Evolutionary conservation across 2,329 filamentous ascomycete species (phyloP).

Genomic region (Nothomitra cinnamomea): DNA sequence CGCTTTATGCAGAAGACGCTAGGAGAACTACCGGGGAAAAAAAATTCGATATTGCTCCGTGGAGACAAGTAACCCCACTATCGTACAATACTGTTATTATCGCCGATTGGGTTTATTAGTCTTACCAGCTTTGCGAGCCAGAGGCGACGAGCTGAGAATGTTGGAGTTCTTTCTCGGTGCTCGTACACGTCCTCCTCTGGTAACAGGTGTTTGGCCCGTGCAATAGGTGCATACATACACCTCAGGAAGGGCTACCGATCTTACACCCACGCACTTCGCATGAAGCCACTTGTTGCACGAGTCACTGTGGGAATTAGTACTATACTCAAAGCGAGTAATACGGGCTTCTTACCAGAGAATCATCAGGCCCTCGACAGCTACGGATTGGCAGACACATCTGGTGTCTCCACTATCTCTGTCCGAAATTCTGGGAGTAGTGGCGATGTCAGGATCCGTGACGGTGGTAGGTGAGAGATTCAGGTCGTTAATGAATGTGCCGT

Average conservation of each 20-base stretch:
- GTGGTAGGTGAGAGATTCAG: conserved; percentile 4
- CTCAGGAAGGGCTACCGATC: neutral
- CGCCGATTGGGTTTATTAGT: neutral
- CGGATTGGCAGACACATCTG: neutral
- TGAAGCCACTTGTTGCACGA: conserved; percentile 6
- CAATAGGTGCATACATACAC: conserved; percentile 5
- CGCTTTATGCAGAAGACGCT: neutral
- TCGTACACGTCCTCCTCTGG: conserved; percentile 1
- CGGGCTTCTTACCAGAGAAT: conserved; percentile 1
- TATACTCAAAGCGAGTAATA: neutral
- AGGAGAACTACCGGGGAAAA: neutral
- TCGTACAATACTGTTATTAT: neutral
- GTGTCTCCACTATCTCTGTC: neutral
- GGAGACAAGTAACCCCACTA: neutral
- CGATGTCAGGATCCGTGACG: conserved; percentile 4
- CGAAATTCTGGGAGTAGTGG: neutral
- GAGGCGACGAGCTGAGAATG: neutral
- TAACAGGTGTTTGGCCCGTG: conserved; percentile 1
- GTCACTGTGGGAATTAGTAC: conserved; percentile 1
- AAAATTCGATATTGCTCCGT: neutral
- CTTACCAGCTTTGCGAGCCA: neutral
- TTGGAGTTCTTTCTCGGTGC: neutral
- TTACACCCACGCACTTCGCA: conserved; percentile 2
- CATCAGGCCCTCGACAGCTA: conserved; percentile 1
- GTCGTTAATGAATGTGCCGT: neutral